Evolutionary conservation across 306 rosid genomes (phyloP), one percentile per base, ranked within the genome.

Genomic region (Quercus suber): DNA sequence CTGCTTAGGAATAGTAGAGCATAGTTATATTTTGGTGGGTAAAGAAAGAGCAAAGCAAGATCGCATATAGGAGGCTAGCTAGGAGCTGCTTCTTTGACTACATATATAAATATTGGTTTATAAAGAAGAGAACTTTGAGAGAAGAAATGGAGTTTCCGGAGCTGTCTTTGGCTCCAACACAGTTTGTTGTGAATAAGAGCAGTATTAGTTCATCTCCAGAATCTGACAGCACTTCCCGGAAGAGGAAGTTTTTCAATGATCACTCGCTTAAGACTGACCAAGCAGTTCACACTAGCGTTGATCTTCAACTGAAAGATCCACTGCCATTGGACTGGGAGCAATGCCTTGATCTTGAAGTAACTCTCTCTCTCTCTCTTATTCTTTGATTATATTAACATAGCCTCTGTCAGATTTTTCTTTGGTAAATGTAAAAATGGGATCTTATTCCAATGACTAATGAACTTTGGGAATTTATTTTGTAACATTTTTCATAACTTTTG

Each of bases 251-350:
- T 75, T 82, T 80, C 64, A 53, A 73, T 11, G 74, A 82, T 55
- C 76, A 35, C 61, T 15, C 8, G 28, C 43, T 77, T 12, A 51
- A 69, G 55, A 61, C 67, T 59, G 73, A 74, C 13, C 74, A 51
- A 23, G 49, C 76, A 73, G 51, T 43, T 51, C 61, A 59, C 9
- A 23, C 71, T 41, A 61, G 79, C 28, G 80, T 83, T 76, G 89
- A 86, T 81, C 90, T 81, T 79, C 90, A 87, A 6, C 83, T 79
- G 6, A 84, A 76, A 69, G 80, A 81, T 33, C 88, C 90, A 9
- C 76, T 87, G 1, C 90, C 90, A 33, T 69, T 84, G 71, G 84
- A 84, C 80, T 87, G 90, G 90, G 90, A 84, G 59, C 90, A 87
- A 61, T 87, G 90, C 82, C 90, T 84, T 79, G 90, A 87, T 76